phyloP scores from a whole-genome alignment of 176 grass and related monocot genomes.

The Juncus effusus region DNA sequence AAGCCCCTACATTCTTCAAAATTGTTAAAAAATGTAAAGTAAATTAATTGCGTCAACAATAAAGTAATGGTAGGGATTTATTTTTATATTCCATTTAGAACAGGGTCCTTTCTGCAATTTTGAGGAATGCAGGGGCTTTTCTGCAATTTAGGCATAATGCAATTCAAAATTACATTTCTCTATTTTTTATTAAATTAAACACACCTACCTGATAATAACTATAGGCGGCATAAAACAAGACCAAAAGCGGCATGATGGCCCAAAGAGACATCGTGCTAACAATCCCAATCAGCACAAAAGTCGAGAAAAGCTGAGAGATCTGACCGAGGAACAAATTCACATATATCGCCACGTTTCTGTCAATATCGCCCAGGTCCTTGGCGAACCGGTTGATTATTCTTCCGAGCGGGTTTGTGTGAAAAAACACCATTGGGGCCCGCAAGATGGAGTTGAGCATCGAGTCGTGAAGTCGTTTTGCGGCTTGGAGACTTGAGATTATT shows the following conservation, averaged over 20 bases:
- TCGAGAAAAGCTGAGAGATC: constrained; percentile 90
- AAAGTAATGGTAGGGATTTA: not conserved
- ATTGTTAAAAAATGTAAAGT: no score
- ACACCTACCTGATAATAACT: constrained; percentile 92
- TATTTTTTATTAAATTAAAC: no score
- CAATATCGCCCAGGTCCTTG: constrained; percentile 92
- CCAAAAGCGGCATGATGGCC: constrained; percentile 95
- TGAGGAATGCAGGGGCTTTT: not conserved
- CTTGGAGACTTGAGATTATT: constrained; percentile 72
- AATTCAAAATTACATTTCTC: no score
- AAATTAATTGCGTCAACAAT: no score
- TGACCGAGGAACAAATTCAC: constrained; percentile 92
- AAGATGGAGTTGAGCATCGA: constrained; percentile 93
- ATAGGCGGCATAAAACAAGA: constrained; percentile 94
- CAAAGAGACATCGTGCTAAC: constrained; percentile 96
- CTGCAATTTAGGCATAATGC: not conserved
- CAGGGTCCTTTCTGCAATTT: no score
- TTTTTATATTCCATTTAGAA: not conserved
- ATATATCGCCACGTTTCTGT: constrained; percentile 77
- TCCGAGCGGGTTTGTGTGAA: constrained; percentile 98
- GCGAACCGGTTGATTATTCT: constrained; percentile 98
- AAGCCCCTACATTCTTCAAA: not conserved
- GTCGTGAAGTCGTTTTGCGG: constrained; percentile 83
- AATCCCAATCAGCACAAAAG: constrained; percentile 94
- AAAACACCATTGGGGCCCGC: constrained; percentile 97